Percentiles rank a stretch among this genome's conserved stretches.
Conservation (phyloP, 257 asterid genomes). For the Fraxinus cuspidata region DNA sequence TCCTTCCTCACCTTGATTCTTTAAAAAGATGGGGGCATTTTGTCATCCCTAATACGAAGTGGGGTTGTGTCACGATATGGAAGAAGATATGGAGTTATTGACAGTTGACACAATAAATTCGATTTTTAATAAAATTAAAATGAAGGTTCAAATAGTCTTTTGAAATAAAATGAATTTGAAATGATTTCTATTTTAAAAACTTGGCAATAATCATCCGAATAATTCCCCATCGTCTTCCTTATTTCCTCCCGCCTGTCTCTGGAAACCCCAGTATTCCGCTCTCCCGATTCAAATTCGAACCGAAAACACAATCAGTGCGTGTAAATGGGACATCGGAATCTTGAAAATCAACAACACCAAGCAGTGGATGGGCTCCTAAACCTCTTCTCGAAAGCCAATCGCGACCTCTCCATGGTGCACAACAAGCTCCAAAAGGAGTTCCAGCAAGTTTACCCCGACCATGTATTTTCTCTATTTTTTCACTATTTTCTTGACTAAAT, state of each 20-base stretch:
- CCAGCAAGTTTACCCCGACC: slow-evolving; percentile 65
- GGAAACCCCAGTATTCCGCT: background rate
- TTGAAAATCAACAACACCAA: slow-evolving; percentile 36
- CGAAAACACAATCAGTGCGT: background rate
- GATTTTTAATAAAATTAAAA: too few relatives aligned
- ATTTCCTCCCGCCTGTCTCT: background rate
- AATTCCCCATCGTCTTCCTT: too few relatives aligned
- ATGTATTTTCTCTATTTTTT: slow-evolving; percentile 41
- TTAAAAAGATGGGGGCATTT: too few relatives aligned
- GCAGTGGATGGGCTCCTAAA: slow-evolving; percentile 74
- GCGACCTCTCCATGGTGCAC: slow-evolving; percentile 64
- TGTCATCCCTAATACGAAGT: too few relatives aligned
- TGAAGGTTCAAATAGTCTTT: too few relatives aligned
- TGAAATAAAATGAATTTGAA: too few relatives aligned
- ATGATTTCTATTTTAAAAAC: too few relatives aligned
- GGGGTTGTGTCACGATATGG: too few relatives aligned
- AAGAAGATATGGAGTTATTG: too few relatives aligned
- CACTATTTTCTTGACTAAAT: background rate
- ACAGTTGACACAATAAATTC: too few relatives aligned
- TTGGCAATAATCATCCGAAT: background rate
- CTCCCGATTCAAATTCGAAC: background rate
- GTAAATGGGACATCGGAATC: slow-evolving; percentile 50
- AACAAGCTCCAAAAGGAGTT: slow-evolving; percentile 77
- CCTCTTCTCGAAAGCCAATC: slow-evolving; percentile 71
- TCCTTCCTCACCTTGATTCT: too few relatives aligned